Base-by-base conservation (phyloP, 2,329 filamentous ascomycete genomes). In the Neonectria coccinea region DNA sequence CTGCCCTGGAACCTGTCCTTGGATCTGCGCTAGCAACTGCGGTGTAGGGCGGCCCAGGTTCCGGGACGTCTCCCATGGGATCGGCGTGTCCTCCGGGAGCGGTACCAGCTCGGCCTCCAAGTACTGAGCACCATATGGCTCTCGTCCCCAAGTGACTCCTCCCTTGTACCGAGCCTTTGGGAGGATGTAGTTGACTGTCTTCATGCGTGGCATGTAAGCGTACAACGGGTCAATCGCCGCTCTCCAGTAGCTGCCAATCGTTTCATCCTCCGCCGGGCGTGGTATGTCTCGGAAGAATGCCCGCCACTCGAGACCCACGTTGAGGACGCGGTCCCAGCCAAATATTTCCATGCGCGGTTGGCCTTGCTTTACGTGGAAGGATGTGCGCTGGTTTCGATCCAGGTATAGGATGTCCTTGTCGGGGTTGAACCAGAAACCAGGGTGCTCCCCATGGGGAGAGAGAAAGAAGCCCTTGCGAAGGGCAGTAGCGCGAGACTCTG, bases 301-400 rank as follows among this genome's bases (percentile, higher is more conserved):
- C 5, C 75, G 71, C 76, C 74, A 77, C 36, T 77, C 70, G 4
- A 76, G 33, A 0, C 74, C 75, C 1, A 75, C 66, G n/a, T 78
- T 64, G 20, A 70, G 63, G 0, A 76, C 70, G 20, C 59, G 64
- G 9, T 76, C 74, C 53, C 73, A 67, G 11, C 73, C 70, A 1
- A 58, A 22, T 1, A 76, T 53, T 2, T 52, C 53, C 2, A 68
- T 58, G 8, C 59, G 59, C 18, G 48, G 55, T 25, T 64, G 64
- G 14, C 55, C 39, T 2, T 61, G 53, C 45, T 65, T 70, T 9
- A 62, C 36, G 6, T 68, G 58, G 5, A 75, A 61, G 4, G 48
- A 67, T 6, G 65, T 64, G 8, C 71, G 65, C 20, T 73, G 70
- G 27, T 74, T 74, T 48, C 74, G 70, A 47, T 75, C 73, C 25